Evolutionary conservation across 106 monocot genomes (phyloP).

Genomic region (Vanilla planifolia): DNA sequence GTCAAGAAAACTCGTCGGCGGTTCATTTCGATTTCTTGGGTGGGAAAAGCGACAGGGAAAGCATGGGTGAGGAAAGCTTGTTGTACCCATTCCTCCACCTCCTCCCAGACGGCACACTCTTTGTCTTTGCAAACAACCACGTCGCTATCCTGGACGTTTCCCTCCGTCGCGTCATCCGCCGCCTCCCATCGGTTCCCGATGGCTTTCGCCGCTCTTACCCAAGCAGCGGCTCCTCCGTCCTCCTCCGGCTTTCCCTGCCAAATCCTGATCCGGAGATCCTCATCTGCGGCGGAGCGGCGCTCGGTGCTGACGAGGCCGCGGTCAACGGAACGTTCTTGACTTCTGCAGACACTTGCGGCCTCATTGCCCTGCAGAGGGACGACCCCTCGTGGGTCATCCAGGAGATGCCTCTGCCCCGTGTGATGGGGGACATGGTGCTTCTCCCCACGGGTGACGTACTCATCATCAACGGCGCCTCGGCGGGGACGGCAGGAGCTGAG

Average conservation of each 20-base stretch:
- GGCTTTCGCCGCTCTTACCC: slow-evolving; percentile 29
- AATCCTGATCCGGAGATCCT: slow-evolving; percentile 29
- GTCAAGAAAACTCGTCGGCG: slow-evolving; percentile 12
- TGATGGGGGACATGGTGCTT: slow-evolving; percentile 63
- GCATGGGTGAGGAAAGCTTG: slow-evolving; percentile 18
- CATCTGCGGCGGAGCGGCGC: slow-evolving; percentile 40
- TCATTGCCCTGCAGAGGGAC: slow-evolving; percentile 38
- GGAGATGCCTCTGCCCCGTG: slow-evolving; percentile 38
- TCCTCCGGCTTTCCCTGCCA: slow-evolving; percentile 24
- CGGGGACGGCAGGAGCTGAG: slow-evolving; percentile 47
- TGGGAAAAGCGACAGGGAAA: slow-evolving; percentile 21
- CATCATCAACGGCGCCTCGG: slow-evolving; percentile 45
- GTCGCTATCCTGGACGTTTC: slow-evolving; percentile 29
- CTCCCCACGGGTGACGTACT: slow-evolving; percentile 49
- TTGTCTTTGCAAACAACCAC: slow-evolving; percentile 40
- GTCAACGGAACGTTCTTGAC: slow-evolving; percentile 6
- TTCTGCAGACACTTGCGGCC: slow-evolving; percentile 29
- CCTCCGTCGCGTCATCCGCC: slow-evolving; percentile 6
- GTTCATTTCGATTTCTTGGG: slow-evolving; percentile 27
- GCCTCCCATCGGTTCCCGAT: slow-evolving; percentile 28
- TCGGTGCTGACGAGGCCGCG: slow-evolving; percentile 24
- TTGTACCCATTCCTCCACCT: slow-evolving; percentile 51
- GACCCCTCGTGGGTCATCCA: slow-evolving; percentile 45
- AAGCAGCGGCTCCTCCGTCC: slow-evolving; percentile 38
- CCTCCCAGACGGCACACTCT: slow-evolving; percentile 35